These are phyloP conservation scores for Xylaria intraflava DNA, from an alignment of 495 filamentous ascomycete species.

Conservation along the genomic window DNA sequence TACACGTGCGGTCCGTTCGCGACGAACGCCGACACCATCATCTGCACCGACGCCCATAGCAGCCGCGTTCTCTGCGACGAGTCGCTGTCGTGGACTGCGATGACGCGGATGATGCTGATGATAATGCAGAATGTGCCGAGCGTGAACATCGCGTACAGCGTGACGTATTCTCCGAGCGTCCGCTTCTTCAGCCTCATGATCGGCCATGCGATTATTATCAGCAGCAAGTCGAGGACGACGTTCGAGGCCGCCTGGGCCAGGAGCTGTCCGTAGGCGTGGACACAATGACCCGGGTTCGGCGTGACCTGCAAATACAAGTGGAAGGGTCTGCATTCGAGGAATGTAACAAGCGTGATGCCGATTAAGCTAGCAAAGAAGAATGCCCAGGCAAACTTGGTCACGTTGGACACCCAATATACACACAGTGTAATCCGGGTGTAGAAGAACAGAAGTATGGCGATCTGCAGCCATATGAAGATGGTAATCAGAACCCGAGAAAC, in stretches of 20 bases:
- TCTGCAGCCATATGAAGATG: constrained; percentile 35
- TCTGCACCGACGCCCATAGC: constrained; percentile 37
- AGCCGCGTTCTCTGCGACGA: constrained; percentile 35
- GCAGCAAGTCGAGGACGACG: constrained; percentile 38
- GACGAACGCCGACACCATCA: constrained; percentile 39
- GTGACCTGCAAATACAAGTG: constrained; percentile 38
- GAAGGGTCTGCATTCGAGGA: constrained; percentile 42
- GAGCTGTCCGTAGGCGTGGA: constrained; percentile 34
- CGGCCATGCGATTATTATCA: constrained; percentile 39
- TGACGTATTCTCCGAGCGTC: constrained; percentile 26
- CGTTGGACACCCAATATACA: constrained; percentile 27
- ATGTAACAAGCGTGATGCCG: constrained; percentile 31
- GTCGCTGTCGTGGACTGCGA: constrained; percentile 26
- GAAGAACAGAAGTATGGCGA: constrained; percentile 36
- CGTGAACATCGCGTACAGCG: constrained; percentile 32
- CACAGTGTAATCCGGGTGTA: constrained; percentile 34
- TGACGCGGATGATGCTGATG: constrained; percentile 36
- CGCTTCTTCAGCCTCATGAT: constrained; percentile 29
- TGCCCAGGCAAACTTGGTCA: constrained; percentile 29
- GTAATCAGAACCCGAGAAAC: constrained; percentile 18
- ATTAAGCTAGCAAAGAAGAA: constrained; percentile 31
- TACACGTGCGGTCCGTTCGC: constrained; percentile 40
- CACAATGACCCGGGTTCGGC: constrained; percentile 37
- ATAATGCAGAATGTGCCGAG: constrained; percentile 39
- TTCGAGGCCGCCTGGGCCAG: constrained; percentile 35